Evolutionary conservation across 2,329 filamentous ascomycete genomes (phyloP).

Genomic region (Aspergillus clavatus): DNA sequence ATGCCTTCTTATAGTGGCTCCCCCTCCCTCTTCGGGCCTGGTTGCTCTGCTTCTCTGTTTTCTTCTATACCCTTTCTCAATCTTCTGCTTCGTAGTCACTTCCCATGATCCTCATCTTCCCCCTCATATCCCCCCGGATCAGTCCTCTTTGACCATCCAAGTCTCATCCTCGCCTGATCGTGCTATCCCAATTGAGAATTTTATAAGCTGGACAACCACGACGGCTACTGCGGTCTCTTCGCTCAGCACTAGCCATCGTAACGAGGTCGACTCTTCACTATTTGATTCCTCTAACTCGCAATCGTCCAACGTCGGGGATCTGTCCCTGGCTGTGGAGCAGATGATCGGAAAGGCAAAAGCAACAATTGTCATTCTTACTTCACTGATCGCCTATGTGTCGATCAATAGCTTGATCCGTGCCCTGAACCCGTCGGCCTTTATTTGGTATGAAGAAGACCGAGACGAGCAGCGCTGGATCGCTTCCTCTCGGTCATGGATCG

Average conservation of each 20-base stretch:
- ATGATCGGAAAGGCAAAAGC: slow-evolving; percentile 40
- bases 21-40: slow-evolving; percentile 10
- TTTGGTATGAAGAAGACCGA: slow-evolving; percentile 54
- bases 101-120: slow-evolving; percentile 3
- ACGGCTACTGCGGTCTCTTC: background rate
- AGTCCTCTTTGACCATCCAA: slow-evolving; percentile 11
- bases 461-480: slow-evolving; percentile 66
- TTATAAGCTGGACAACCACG: slow-evolving; percentile 4
- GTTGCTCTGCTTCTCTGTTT: slow-evolving; percentile 9
- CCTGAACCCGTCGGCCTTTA: slow-evolving; percentile 61
- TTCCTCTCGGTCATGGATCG: slow-evolving; percentile 66
- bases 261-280: slow-evolving; percentile 4
- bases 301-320: slow-evolving; percentile 9
- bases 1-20: slow-evolving; percentile 20
- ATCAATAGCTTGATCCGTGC: slow-evolving; percentile 48
- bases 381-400: slow-evolving; percentile 40
- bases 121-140: slow-evolving; percentile 6
- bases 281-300: background rate
- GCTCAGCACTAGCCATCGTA: background rate
- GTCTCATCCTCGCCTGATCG: slow-evolving; percentile 9
- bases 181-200: slow-evolving; percentile 9
- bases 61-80: slow-evolving; percentile 7
- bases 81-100: slow-evolving; percentile 7
- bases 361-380: slow-evolving; percentile 37
- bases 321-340: slow-evolving; percentile 23